A percentile compares a stretch with the other conserved stretches of the same genome.
These are phyloP conservation scores for Penicillium sp. DNA, from an alignment of 2,329 filamentous ascomycete genomes.

Conservation along the genomic window DNA sequence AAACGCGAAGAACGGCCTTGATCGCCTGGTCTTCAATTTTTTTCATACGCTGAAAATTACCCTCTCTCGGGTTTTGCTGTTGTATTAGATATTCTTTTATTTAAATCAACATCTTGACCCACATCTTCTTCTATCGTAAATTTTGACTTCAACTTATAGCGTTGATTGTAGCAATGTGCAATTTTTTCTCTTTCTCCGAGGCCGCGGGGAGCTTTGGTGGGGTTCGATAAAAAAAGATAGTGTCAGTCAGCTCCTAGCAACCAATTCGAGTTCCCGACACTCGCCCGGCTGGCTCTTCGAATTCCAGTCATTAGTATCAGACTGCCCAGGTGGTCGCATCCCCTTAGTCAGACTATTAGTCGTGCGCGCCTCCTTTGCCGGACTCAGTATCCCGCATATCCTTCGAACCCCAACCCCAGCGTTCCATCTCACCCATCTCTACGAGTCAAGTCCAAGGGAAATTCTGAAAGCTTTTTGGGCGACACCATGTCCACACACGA, in stretches of 20 bases:
- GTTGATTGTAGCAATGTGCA: neutral
- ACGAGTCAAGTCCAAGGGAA: neutral
- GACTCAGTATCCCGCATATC: too few species aligned
- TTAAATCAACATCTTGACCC: conserved; percentile 25
- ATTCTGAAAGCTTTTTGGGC: neutral
- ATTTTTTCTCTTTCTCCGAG: neutral
- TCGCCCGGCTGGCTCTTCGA: neutral
- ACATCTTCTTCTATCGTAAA: conserved; percentile 14
- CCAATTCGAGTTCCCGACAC: neutral
- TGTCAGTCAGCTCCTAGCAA: neutral
- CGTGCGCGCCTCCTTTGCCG: too few species aligned
- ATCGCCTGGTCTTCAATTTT: conserved; percentile 54
- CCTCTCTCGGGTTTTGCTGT: conserved; percentile 23
- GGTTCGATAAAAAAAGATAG: conserved; percentile 8
- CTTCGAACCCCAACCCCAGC: neutral
- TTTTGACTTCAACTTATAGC: neutral
- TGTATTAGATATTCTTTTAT: conserved; percentile 25
- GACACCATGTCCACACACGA: conserved; percentile 22
- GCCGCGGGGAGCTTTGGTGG: conserved; percentile 14
- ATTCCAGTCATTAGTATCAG: too few species aligned
- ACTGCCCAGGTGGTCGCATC: too few species aligned
- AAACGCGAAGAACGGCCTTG: conserved; percentile 56
- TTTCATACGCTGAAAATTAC: conserved; percentile 38
- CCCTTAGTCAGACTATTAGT: too few species aligned
- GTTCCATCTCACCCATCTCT: neutral